Conservation (phyloP, 2,329 filamentous ascomycete species). For the Rutstroemia sp. region DNA sequence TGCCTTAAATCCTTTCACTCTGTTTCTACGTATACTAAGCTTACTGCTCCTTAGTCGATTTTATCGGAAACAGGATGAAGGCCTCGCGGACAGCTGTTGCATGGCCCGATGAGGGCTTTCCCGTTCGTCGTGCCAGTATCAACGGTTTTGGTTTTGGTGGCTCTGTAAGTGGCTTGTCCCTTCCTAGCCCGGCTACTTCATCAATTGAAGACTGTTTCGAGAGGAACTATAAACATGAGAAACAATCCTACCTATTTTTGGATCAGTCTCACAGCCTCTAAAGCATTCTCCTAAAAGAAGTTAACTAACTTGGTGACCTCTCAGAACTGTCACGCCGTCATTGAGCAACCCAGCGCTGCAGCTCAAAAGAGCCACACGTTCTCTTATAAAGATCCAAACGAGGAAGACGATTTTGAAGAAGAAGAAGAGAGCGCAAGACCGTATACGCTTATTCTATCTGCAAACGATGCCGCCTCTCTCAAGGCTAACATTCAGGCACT, state of each 20-base stretch:
- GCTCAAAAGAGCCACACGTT: neutral
- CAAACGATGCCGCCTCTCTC: slow-evolving; percentile 7
- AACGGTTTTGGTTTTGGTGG: slow-evolving; percentile 25
- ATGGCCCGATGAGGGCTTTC: slow-evolving; percentile 20
- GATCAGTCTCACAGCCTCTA: too few relatives aligned
- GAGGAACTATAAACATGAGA: too few relatives aligned
- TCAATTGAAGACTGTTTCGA: too few relatives aligned
- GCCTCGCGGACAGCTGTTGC: slow-evolving; percentile 1
- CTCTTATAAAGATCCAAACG: neutral
- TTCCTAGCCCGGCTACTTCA: too few relatives aligned
- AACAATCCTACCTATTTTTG: too few relatives aligned
- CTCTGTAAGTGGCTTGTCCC: too few relatives aligned
- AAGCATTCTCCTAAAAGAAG: too few relatives aligned
- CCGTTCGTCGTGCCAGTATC: slow-evolving; percentile 38
- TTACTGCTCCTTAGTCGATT: too few relatives aligned
- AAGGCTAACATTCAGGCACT: neutral
- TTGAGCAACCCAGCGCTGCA: neutral
- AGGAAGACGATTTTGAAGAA: neutral
- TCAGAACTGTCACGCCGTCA: slow-evolving; percentile 26
- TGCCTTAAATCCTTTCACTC: too few relatives aligned
- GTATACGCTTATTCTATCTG: slow-evolving; percentile 2
- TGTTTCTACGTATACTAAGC: too few relatives aligned
- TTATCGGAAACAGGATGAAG: slow-evolving; percentile 29
- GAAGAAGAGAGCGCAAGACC: neutral
- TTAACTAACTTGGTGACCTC: too few relatives aligned